Base-by-base conservation (phyloP, 1,284 basidiomycete genomes). In the Heterobasidion occidentale region DNA sequence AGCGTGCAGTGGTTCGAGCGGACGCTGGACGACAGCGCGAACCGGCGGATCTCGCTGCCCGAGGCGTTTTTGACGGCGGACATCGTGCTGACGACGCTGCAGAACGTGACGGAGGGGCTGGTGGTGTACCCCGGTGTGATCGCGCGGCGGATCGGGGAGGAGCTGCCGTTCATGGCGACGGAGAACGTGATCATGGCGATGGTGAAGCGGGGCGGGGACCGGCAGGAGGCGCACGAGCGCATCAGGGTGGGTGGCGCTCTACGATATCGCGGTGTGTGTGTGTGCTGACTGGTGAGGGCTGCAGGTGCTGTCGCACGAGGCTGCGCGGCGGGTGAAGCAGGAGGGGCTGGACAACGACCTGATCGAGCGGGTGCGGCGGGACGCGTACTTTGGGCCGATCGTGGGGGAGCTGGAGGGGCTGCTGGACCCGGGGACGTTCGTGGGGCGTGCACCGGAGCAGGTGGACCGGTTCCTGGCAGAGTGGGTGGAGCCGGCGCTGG, bases 111-210 rank as follows among this genome's bases (percentile, higher is more conserved):
- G 9, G 97, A 99, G 74, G 97, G 96, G 1, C 80, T 99, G 20
- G 95, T 99, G 35, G 96, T 99, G 57, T 99, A 99, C 73, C 96
- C 96, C 15, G 88, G 87, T 67, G 96, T 99, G 62, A 99, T 99
- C 65, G 88, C 79, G 6, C 85, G 94, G 48, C 86, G 93, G 46
- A 96, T 99, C 69, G 73, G 85, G 19, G 92, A 97, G 71, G 97
- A 99, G 74, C 80, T 99, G 38, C 97, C 97, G 2, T 99, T 99
- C 80, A 99, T 99, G 97, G 92, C 92, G 3, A 95, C 94, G 3
- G 94, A 98, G 74, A 99, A 99, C 73, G 83, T 99, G 71, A 99
- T 99, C 77, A 99, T 99, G 97, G 94, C 94, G 11, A 88, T 99
- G 60, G 97, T 99, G 58, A 96, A 96, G 73, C 79, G 77, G 55